Conservation (phyloP, 768 basidiomycete genomes). For the Rhizopogon sp. region DNA sequence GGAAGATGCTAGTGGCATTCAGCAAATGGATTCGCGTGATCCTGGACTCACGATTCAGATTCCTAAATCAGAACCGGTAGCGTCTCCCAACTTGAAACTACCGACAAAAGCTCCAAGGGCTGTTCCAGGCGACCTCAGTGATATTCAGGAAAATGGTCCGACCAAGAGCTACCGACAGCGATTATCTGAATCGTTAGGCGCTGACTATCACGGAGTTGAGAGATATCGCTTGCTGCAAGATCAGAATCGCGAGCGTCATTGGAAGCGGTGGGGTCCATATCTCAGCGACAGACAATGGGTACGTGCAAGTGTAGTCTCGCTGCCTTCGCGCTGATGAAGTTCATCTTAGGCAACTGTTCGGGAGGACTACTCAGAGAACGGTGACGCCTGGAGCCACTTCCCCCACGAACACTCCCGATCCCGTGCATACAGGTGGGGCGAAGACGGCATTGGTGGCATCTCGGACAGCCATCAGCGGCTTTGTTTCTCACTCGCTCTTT, state of each 20-base stretch:
- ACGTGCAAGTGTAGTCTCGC: slow-evolving; percentile 16
- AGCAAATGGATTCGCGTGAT: slow-evolving; percentile 19
- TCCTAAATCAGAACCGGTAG: slow-evolving; percentile 44
- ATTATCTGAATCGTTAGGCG: slow-evolving; percentile 58
- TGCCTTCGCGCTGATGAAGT: not conserved
- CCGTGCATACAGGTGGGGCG: slow-evolving; percentile 97
- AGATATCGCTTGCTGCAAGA: slow-evolving; percentile 83
- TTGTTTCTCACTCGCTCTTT: slow-evolving; percentile 85
- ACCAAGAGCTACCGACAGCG: slow-evolving; percentile 53
- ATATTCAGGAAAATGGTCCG: slow-evolving; percentile 9
- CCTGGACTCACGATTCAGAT: slow-evolving; percentile 63
- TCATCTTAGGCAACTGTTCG: slow-evolving; percentile 83
- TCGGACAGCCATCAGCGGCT: slow-evolving; percentile 96
- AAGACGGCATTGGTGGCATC: slow-evolving; percentile 96
- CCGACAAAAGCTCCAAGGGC: slow-evolving; percentile 45
- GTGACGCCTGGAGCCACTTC: slow-evolving; percentile 94
- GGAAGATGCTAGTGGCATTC: slow-evolving; percentile 16
- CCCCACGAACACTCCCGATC: slow-evolving; percentile 92
- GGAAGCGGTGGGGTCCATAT: slow-evolving; percentile 99
- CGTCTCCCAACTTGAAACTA: slow-evolving; percentile 11
- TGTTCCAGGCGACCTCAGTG: slow-evolving; percentile 16
- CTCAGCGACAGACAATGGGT: slow-evolving; percentile 98
- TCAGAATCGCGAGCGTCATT: slow-evolving; percentile 74
- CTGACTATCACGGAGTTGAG: slow-evolving; percentile 77
- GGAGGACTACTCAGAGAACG: slow-evolving; percentile 96